Base-by-base conservation (phyloP, 1,139 yeast genomes). In the Wickerhamiella infanticola region DNA sequence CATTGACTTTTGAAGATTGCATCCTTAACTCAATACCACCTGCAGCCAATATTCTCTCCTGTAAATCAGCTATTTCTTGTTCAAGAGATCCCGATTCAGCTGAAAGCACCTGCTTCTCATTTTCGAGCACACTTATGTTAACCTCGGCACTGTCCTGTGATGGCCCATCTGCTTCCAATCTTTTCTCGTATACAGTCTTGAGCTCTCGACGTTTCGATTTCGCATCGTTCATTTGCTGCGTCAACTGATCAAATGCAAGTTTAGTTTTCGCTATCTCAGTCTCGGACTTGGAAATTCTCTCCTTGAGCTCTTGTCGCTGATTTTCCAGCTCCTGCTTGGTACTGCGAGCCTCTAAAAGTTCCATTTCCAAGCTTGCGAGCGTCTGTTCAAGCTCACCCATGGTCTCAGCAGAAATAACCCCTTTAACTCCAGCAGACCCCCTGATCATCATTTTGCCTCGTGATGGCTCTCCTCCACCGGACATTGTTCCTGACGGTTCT, bases 401-500 rank as follows among this genome's bases (percentile, higher is more conserved):
- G 46, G 81, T 88, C 29, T 73, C 81, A 63, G 43, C 39, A 3
- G 43, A 33, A 35, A 41, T 31, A n/a, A 7, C 3, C 3, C 67
- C 58, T 3, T 67, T 59, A 7, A 65, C 58, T 3, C 70, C 65
- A 4, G 62, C 57, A 42, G 42, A 48, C n/a, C 33, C 48, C 18
- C 49, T 47, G 33, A 74, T 63, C 48, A 69, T 69, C 90, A 81
- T 79, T 0, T 75, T 77, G 5, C 93, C 93, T 45, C 68, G 68
- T 13, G 75, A 70, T 13, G 74, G 76, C 41, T 72, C 68, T 46
- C 97, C 97, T 63, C 99, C 99, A 57, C 99, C 99, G 44, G 94
- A 79, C 81, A 93, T 81, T 1, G 97, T 83, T 63, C 99, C 99
- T 2, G 95, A 82, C n/a, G 81, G 77, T 58, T 88, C 97, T 48